Base-by-base conservation (phyloP, 768 basidiomycete species). In the Boletus sensibilis region DNA sequence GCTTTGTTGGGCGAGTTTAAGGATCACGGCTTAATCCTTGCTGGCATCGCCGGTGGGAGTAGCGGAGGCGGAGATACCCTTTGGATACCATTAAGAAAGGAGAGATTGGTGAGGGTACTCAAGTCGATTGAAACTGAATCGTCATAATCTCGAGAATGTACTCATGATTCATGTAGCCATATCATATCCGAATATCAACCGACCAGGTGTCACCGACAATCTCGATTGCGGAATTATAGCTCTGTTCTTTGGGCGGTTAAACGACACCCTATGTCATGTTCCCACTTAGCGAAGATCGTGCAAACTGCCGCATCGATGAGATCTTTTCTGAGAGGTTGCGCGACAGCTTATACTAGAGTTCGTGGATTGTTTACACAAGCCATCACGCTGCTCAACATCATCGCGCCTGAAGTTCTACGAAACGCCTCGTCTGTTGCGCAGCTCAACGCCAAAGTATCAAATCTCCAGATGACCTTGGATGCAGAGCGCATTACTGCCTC, bases 71-170 rank as follows among this genome's bases (percentile, higher is more conserved):
- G 57, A 23, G 67, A 92, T 72, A 78, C 84, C 66, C 73, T 94
- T 41, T 97, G 94, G 94, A 91, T 97, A 62, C 91, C 92, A 2
- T 64, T 98, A 63, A 78, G 89, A 59, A 88, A 86, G 70, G 92
- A 94, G 65, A 79, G 87, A 62, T 67, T 95, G 60, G 69, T 68
- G 18, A 79, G 69, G 55, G 74, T 88, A 8, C 66, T 85, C 40
- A 58, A 63, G 50, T 60, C 66, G 18, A 63, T 72, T 23, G 66
- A 68, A 60, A 21, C 45, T 25, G 67, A 69, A 51, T 42, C 57
- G 5, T 47, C 54, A 39, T 64, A 38, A 62, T 57, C 29, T 35
- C 51, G 55, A 38, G 10, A 53, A 12, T 31, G 42, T 49, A 42
- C 42, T 39, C 27, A 33, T 50, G 11, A 40, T 49, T 23, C 37